Evolutionary conservation across 345 rosid genomes (phyloP).

Genomic region (Nasturtium officinale): DNA sequence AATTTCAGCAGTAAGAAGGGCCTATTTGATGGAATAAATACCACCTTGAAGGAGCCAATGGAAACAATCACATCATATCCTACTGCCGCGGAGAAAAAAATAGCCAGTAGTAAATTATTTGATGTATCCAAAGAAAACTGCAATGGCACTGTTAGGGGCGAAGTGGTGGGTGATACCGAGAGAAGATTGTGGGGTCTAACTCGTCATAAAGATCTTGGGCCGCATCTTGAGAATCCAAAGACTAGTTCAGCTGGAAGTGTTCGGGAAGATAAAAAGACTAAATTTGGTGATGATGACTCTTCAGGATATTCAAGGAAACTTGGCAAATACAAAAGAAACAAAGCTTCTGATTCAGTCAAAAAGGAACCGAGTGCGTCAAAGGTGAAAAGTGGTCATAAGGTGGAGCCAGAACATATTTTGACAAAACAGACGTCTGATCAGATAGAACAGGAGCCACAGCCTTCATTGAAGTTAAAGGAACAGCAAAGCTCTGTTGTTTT

Average conservation of each 20-base stretch:
- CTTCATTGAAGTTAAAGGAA: constrained; percentile 49
- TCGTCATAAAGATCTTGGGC: constrained; percentile 47
- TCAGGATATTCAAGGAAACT: constrained; percentile 49
- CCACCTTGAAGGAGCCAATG: constrained; percentile 22
- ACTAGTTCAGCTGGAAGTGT: constrained; percentile 50
- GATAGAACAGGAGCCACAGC: constrained; percentile 52
- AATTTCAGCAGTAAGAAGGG: constrained; percentile 49
- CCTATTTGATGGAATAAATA: constrained; percentile 41
- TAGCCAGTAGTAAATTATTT: constrained; percentile 41
- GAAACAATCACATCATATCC: constrained; percentile 37
- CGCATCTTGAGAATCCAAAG: constrained; percentile 52
- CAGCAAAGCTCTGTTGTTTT: constrained; percentile 45
- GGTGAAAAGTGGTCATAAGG: constrained; percentile 50
- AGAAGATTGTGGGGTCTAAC: constrained; percentile 51
- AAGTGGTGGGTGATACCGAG: constrained; percentile 46
- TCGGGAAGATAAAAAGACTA: constrained; percentile 59
- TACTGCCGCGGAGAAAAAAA: constrained; percentile 34
- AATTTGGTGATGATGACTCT: constrained; percentile 46
- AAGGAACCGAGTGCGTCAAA: constrained; percentile 46
- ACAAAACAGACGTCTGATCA: constrained; percentile 51
- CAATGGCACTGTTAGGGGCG: constrained; percentile 48
- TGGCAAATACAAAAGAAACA: constrained; percentile 51
- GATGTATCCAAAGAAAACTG: constrained; percentile 43
- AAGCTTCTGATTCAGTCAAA: constrained; percentile 44
- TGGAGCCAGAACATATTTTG: constrained; percentile 45